These are phyloP conservation scores for Trametes villosa DNA, from an alignment of 768 basidiomycete genomes.

Conservation along the genomic window DNA sequence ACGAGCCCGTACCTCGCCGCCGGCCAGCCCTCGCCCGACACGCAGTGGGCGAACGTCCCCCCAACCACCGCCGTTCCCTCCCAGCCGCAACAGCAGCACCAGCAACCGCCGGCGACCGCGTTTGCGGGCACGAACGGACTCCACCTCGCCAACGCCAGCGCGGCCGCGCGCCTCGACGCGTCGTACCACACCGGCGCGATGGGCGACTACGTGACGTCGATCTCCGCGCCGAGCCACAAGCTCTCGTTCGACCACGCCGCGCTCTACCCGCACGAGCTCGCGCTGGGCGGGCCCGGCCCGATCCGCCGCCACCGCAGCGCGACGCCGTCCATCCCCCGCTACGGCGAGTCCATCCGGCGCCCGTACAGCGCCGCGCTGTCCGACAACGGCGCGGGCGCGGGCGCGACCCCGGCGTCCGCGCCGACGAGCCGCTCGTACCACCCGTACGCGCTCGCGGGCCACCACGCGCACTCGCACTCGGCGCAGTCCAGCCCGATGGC, in stretches of 20 bases:
- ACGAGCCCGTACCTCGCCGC: constrained; percentile 17
- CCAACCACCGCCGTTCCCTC: constrained; percentile 1
- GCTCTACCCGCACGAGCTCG: constrained; percentile 52
- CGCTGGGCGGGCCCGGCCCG: constrained; percentile 54
- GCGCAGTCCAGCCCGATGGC: constrained; percentile 44
- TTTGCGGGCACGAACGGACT: constrained; percentile 38
- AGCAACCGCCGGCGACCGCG: constrained; percentile 44
- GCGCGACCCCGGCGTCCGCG: constrained; percentile 18
- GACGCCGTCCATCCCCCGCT: constrained; percentile 67
- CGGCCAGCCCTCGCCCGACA: constrained; percentile 31
- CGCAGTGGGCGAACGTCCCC: constrained; percentile 45
- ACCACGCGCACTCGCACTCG: constrained; percentile 30
- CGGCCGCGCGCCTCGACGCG: constrained; percentile 25
- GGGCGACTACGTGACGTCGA: constrained; percentile 47
- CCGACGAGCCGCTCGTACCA: constrained; percentile 36
- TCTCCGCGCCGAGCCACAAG: constrained; percentile 74
- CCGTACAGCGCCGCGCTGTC: constrained; percentile 47
- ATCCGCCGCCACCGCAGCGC: constrained; percentile 74
- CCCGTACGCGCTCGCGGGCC: constrained; percentile 37
- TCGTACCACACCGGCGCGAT: constrained; percentile 20
- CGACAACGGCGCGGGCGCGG: constrained; percentile 20
- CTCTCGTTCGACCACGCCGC: constrained; percentile 62
- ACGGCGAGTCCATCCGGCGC: constrained; percentile 51
- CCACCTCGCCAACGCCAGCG: not conserved
- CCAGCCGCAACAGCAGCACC: constrained; percentile 21